phyloP scores from a whole-genome alignment of 768 basidiomycete species.

The Butyriboletus loyo region DNA sequence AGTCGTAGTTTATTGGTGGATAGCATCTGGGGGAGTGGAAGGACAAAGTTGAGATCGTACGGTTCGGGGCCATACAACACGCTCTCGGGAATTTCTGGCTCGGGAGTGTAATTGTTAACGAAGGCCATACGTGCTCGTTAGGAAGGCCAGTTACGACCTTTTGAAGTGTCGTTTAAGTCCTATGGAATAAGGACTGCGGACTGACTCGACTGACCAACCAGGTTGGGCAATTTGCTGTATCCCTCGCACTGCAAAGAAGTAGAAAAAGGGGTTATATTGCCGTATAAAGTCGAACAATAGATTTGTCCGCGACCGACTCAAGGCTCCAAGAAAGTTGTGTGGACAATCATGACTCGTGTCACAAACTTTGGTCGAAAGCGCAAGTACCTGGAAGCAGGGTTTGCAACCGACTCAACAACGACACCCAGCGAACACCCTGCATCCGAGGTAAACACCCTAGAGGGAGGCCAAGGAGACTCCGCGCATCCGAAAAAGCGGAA shows the following conservation, averaged over 20 bases:
- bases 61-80: slow-evolving; percentile 25
- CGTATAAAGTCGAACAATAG: not conserved
- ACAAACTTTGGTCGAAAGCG: slow-evolving; percentile 76
- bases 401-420: slow-evolving; percentile 24
- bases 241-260: not conserved
- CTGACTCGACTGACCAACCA: no score
- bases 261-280: not conserved
- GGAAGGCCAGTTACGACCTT: not conserved
- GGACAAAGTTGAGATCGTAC: slow-evolving; percentile 24
- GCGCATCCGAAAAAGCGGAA: slow-evolving; percentile 57
- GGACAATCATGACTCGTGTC: slow-evolving; percentile 59
- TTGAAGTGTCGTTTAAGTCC: not conserved
- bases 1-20: slow-evolving; percentile 18
- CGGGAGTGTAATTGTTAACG: slow-evolving; percentile 17
- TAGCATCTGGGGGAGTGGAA: slow-evolving; percentile 11
- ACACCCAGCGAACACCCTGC: not conserved
- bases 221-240: no score
- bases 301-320: not conserved
- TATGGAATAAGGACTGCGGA: no score
- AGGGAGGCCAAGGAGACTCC: slow-evolving; percentile 8
- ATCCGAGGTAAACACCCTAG: not conserved
- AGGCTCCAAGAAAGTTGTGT: not conserved
- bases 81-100: slow-evolving; percentile 9
- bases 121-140: slow-evolving; percentile 8
- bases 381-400: slow-evolving; percentile 65